Conservation (phyloP, 805 yeast genomes). For the Candida boleticola region DNA sequence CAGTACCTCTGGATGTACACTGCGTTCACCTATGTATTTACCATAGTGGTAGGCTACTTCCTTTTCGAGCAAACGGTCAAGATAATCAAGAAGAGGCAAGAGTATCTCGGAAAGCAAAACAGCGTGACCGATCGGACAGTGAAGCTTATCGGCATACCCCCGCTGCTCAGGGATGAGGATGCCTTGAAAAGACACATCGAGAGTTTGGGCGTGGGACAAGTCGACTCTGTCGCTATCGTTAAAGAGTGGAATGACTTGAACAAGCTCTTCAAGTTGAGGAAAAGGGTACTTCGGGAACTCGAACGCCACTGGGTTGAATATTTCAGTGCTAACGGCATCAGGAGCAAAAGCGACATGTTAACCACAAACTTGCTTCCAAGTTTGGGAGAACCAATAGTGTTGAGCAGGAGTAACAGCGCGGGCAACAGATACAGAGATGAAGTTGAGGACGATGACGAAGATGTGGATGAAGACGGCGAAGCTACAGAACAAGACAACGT, state of each 20-base stretch:
- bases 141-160: slow-evolving; percentile 84
- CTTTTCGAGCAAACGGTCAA: slow-evolving; percentile 68
- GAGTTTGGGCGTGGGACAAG: slow-evolving; percentile 74
- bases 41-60: slow-evolving; percentile 58
- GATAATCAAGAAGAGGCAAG: slow-evolving; percentile 77
- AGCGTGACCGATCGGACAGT: slow-evolving; percentile 91
- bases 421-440: slow-evolving; percentile 12
- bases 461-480: slow-evolving; percentile 3
- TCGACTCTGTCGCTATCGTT: slow-evolving; percentile 74
- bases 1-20: slow-evolving; percentile 84
- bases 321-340: slow-evolving; percentile 39
- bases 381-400: slow-evolving; percentile 25
- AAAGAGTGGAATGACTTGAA: slow-evolving; percentile 83
- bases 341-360: slow-evolving; percentile 26
- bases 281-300: slow-evolving; percentile 48
- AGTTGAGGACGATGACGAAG: slow-evolving; percentile 7
- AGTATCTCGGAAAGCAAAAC: slow-evolving; percentile 78
- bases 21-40: slow-evolving; percentile 81
- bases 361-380: slow-evolving; percentile 24
- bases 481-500: background rate
- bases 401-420: slow-evolving; percentile 11
- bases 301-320: slow-evolving; percentile 76
- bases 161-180: slow-evolving; percentile 68
- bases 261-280: slow-evolving; percentile 58
- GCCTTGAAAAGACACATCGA: slow-evolving; percentile 74